These are phyloP conservation scores for Inga laurina DNA, from an alignment of 306 rosid genomes.

Conservation along the genomic window DNA sequence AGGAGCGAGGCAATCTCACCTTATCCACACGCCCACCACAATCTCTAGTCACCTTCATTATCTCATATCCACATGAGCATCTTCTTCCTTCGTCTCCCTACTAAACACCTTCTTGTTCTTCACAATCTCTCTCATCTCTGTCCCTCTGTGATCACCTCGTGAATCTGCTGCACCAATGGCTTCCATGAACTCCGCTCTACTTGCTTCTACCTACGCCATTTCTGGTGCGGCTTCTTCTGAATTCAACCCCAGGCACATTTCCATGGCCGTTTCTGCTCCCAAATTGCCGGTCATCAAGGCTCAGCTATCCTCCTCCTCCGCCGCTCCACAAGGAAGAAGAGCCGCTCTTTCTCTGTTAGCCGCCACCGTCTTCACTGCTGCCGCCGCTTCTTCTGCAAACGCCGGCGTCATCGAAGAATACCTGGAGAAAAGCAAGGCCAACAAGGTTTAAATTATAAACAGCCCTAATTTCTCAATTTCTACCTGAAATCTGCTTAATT, in stretches of 20 bases:
- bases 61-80: conserved; percentile 28
- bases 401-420: conserved; percentile 86
- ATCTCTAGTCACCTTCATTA: conserved; percentile 35
- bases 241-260: conserved; percentile 48
- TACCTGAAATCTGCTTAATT: not conserved
- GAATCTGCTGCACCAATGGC: conserved; percentile 49
- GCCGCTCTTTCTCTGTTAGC: conserved; percentile 66
- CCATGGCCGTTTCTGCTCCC: conserved; percentile 26
- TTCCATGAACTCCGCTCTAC: conserved; percentile 75
- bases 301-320: conserved; percentile 41
- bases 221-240: conserved; percentile 59
- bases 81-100: not conserved
- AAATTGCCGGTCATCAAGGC: conserved; percentile 67
- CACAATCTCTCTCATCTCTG: not conserved
- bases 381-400: conserved; percentile 50
- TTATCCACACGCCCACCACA: conserved; percentile 94
- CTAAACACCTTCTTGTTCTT: not conserved
- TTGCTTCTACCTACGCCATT: conserved; percentile 73
- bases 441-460: conserved; percentile 59
- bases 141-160: not conserved
- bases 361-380: conserved; percentile 62
- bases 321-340: conserved; percentile 64
- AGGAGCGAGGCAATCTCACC: conserved; percentile 81
- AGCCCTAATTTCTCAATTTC: not conserved
- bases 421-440: conserved; percentile 86